phyloP scores from a whole-genome alignment of 306 rosid species.

The Prunus mume region DNA sequence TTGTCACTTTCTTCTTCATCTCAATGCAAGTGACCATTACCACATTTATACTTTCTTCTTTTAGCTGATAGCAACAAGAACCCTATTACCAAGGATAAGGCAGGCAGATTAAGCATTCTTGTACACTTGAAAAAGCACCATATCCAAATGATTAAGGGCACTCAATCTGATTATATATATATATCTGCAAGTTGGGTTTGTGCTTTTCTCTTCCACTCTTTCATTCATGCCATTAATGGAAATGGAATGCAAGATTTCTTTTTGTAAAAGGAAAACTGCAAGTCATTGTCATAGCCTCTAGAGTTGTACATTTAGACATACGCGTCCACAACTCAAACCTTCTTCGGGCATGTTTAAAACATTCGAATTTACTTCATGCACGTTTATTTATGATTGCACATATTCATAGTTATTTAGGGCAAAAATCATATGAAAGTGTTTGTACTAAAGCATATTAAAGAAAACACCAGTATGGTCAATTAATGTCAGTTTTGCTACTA shows the following conservation, averaged over 20 bases:
- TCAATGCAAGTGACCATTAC: conserved; percentile 8
- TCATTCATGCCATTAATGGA: background rate
- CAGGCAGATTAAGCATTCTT: background rate
- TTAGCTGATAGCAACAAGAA: conserved; percentile 16
- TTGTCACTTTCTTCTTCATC: background rate
- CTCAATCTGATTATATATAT: background rate
- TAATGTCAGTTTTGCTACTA: background rate
- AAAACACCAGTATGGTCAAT: background rate
- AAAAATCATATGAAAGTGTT: background rate
- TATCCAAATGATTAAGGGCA: background rate
- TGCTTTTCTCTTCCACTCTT: background rate
- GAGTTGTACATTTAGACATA: background rate
- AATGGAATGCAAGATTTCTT: background rate
- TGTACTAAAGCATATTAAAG: background rate
- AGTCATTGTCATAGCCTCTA: background rate
- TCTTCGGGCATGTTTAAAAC: background rate
- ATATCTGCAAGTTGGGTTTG: background rate
- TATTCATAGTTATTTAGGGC: background rate
- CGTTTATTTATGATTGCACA: background rate
- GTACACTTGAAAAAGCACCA: background rate
- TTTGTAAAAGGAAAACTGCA: background rate
- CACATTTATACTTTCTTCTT: background rate
- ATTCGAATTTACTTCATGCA: too few species aligned
- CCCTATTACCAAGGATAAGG: conserved; percentile 7
- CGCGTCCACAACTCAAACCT: background rate